A percentile compares a stretch with the other conserved stretches of the same genome.
Conservation (phyloP, 192 early-diverging fungal genomes). For the Backusella morwellensis region DNA sequence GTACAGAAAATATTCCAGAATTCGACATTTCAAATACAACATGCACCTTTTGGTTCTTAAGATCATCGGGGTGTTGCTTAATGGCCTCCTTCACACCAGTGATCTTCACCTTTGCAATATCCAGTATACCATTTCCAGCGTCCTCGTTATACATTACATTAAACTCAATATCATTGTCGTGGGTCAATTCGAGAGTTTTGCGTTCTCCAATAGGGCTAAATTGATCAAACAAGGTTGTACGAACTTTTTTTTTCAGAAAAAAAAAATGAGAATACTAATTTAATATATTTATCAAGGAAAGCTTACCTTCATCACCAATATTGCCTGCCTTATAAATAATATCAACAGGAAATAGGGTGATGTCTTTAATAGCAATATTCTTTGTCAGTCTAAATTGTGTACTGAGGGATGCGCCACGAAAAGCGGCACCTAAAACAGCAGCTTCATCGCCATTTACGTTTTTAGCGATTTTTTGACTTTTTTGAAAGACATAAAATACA, state of each 20-base stretch:
- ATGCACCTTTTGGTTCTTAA: constrained; percentile 73
- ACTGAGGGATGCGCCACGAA: constrained; percentile 82
- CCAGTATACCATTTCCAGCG: constrained; percentile 24
- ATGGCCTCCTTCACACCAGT: constrained; percentile 69
- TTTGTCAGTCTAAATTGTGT: constrained; percentile 79
- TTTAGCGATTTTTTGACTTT: constrained; percentile 80
- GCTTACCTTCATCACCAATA: constrained; percentile 11
- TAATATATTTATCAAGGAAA: not conserved
- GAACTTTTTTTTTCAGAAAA: constrained; percentile 17
- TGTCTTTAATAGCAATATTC: constrained; percentile 84
- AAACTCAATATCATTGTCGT: constrained; percentile 76
- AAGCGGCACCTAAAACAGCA: constrained; percentile 86
- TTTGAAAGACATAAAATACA: not conserved
- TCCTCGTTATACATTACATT: constrained; percentile 56
- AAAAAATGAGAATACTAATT: not conserved
- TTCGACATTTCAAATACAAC: constrained; percentile 79
- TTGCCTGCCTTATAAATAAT: constrained; percentile 55
- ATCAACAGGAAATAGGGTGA: constrained; percentile 65
- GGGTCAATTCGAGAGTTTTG: constrained; percentile 82
- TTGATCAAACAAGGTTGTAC: constrained; percentile 60
- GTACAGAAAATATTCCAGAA: constrained; percentile 66
- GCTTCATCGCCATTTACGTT: constrained; percentile 98
- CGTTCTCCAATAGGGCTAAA: constrained; percentile 72
- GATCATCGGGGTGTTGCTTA: constrained; percentile 57
- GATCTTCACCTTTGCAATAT: constrained; percentile 65